A percentile compares a stretch with the other conserved stretches of the same genome.
Conservation (phyloP, 805 yeast genomes). For the Lipomyces lipofer region DNA sequence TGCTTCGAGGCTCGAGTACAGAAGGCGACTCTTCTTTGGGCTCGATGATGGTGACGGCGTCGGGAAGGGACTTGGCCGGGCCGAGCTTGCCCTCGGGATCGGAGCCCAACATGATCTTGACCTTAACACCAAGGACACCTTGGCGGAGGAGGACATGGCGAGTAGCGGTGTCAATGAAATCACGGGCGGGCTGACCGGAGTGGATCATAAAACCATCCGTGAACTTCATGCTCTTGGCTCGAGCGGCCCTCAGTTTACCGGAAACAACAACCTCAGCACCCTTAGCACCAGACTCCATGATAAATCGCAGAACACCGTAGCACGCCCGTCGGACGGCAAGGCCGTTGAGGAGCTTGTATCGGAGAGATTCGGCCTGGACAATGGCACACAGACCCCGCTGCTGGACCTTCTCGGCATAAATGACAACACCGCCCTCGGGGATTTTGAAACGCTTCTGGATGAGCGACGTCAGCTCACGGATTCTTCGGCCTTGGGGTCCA, state of each 20-base stretch:
- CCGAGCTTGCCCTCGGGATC: conserved; percentile 71
- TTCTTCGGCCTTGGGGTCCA: conserved; percentile 99
- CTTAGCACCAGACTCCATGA: conserved; percentile 99
- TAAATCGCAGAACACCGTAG: conserved; percentile 99
- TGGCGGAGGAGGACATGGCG: conserved; percentile 99
- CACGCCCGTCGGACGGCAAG: conserved; percentile 99
- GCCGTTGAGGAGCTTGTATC: conserved; percentile 97
- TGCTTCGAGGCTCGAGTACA: conserved; percentile 65
- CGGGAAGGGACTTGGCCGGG: conserved; percentile 83
- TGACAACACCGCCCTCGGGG: conserved; percentile 87
- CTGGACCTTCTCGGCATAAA: conserved; percentile 99
- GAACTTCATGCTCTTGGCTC: conserved; percentile 99
- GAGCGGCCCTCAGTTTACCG: conserved; percentile 99
- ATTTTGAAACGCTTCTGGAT: conserved; percentile 98
- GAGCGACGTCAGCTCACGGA: conserved; percentile 96
- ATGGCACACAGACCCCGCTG: conserved; percentile 99
- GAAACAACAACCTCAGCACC: conserved; percentile 99
- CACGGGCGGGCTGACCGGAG: conserved; percentile 99
- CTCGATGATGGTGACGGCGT: conserved; percentile 81
- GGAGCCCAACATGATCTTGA: conserved; percentile 99
- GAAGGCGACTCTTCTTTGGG: conserved; percentile 90
- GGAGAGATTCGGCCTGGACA: conserved; percentile 99
- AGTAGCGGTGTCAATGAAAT: conserved; percentile 97
- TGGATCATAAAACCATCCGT: conserved; percentile 99
- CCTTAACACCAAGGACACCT: conserved; percentile 99